Evolutionary conservation across 2,329 filamentous ascomycete genomes (phyloP).

Genomic region (Amylocarpus encephaloides): DNA sequence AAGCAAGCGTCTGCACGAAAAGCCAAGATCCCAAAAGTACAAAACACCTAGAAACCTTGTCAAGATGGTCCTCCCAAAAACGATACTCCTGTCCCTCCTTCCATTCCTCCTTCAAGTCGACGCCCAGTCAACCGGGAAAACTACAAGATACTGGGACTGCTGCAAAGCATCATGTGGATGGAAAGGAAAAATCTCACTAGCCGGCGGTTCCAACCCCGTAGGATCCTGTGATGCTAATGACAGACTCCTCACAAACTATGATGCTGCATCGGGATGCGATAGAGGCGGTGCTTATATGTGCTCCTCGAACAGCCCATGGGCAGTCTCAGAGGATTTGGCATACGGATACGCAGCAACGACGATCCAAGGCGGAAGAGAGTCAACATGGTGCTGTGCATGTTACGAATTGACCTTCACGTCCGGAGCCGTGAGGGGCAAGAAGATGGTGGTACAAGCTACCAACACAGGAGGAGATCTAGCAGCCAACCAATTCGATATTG

Average conservation of each 20-base stretch:
- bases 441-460: conserved; percentile 57
- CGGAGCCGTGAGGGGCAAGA: conserved; percentile 50
- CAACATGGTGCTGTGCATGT: conserved; percentile 60
- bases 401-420: conserved; percentile 46
- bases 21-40: too few relatives aligned
- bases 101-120: conserved; percentile 20
- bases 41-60: background rate
- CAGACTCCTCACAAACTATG: conserved; percentile 44
- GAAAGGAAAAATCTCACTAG: conserved; percentile 49
- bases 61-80: conserved; percentile 22
- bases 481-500: conserved; percentile 52
- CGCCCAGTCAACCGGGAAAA: conserved; percentile 22
- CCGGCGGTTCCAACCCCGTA: conserved; percentile 22
- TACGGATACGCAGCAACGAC: conserved; percentile 59
- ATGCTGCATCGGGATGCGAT: conserved; percentile 48
- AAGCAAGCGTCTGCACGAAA: too few relatives aligned
- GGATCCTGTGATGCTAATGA: conserved; percentile 38
- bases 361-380: conserved; percentile 48
- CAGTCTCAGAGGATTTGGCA: conserved; percentile 46
- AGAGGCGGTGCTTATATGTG: conserved; percentile 44
- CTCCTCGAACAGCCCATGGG: conserved; percentile 56
- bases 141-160: conserved; percentile 55
- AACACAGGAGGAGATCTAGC: conserved; percentile 55
- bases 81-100: conserved; percentile 21
- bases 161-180: conserved; percentile 64